A percentile compares a stretch with the other conserved stretches of the same genome.
Conservation (phyloP, 352 stramenopile species). For the Phytophthora colocasiae region DNA sequence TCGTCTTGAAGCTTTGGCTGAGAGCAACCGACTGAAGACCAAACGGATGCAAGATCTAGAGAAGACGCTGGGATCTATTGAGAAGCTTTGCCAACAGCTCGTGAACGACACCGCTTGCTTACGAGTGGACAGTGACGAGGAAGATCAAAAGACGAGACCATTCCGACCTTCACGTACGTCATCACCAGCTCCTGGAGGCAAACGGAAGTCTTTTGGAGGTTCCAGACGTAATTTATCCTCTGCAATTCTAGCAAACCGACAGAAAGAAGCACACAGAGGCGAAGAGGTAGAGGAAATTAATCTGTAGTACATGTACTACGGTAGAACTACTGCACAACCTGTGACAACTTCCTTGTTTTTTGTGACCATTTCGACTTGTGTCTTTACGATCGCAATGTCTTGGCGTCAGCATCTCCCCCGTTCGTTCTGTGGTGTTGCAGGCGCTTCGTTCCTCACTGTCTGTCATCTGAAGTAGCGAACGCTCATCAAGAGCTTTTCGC, state of each 20-base stretch:
- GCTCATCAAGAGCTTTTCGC: no score
- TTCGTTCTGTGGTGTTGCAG: constrained; percentile 10
- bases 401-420: constrained; percentile 15
- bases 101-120: constrained; percentile 58
- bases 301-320: no score
- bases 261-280: constrained; percentile 40
- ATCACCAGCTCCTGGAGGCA: constrained; percentile 6
- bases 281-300: background rate
- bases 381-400: constrained; percentile 7
- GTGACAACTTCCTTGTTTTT: background rate
- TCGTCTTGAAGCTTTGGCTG: constrained; percentile 52
- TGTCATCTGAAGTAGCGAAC: no score
- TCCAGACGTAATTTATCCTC: constrained; percentile 38
- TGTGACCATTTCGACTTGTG: background rate
- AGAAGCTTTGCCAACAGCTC: constrained; percentile 72
- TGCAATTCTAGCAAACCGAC: constrained; percentile 44
- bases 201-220: constrained; percentile 12
- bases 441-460: no score
- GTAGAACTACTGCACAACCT: no score
- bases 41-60: constrained; percentile 69
- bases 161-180: constrained; percentile 6
- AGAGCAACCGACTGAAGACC: constrained; percentile 67
- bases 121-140: constrained; percentile 37
- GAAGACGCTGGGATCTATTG: constrained; percentile 60
- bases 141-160: constrained; percentile 15